These are phyloP conservation scores for Chlorella sp. DNA, from an alignment of 139 green algal species.

Conservation along the genomic window DNA sequence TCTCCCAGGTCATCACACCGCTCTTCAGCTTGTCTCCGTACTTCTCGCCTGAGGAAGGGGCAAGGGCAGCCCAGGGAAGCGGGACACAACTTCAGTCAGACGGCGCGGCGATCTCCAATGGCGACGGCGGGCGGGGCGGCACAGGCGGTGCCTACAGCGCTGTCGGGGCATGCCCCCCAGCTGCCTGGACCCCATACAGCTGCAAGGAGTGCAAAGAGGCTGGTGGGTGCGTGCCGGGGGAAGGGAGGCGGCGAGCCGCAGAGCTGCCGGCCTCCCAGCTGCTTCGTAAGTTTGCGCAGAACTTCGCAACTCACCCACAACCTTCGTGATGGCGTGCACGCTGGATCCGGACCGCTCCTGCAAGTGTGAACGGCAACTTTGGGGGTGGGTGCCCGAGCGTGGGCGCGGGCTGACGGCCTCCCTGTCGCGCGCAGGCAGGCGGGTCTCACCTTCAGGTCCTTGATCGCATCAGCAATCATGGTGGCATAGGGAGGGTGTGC, in stretches of 20 bases:
- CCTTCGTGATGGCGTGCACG: constrained; percentile 56
- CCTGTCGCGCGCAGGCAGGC: too few relatives aligned
- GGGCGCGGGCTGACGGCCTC: too few relatives aligned
- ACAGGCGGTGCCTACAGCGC: not conserved
- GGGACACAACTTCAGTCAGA: not conserved
- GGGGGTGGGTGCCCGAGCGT: too few relatives aligned
- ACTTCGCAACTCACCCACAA: not conserved
- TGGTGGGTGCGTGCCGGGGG: not conserved
- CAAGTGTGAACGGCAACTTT: too few relatives aligned
- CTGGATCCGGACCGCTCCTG: constrained; percentile 51
- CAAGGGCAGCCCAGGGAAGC: constrained; percentile 21
- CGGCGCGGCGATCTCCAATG: not conserved
- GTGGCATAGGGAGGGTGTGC: constrained; percentile 52
- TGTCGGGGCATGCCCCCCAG: too few relatives aligned
- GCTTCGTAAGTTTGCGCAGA: too few relatives aligned
- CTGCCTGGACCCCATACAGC: too few relatives aligned
- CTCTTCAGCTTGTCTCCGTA: constrained; percentile 48
- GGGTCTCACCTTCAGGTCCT: not conserved
- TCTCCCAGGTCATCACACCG: constrained; percentile 61
- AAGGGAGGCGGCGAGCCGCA: not conserved
- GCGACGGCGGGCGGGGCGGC: not conserved
- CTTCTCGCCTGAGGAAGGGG: constrained; percentile 52
- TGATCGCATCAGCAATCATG: constrained; percentile 65
- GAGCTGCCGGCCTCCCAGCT: not conserved
- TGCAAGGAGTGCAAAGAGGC: not conserved